Conservation (phyloP, 805 yeast species). For the Starmerella stigmatis region DNA sequence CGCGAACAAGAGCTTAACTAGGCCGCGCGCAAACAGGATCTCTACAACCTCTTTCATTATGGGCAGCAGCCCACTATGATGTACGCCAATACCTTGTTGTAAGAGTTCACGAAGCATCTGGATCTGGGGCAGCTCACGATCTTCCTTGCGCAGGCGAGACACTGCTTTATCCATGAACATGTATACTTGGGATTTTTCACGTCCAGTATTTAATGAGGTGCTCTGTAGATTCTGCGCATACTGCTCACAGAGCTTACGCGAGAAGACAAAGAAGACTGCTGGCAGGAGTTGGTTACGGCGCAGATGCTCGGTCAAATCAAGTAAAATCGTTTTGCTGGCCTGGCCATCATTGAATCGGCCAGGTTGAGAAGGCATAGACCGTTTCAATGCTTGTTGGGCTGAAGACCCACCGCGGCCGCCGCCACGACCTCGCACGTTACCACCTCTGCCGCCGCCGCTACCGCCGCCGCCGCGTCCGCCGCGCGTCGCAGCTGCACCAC, state of each 20-base stretch:
- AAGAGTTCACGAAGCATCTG: constrained; percentile 69
- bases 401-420: constrained; percentile 32
- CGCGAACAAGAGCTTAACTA: constrained; percentile 85
- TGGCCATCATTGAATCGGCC: constrained; percentile 44
- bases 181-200: constrained; percentile 81
- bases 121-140: constrained; percentile 87
- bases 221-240: constrained; percentile 70
- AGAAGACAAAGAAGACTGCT: constrained; percentile 85
- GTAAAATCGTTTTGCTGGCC: constrained; percentile 74
- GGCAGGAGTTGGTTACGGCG: constrained; percentile 66
- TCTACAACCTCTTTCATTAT: constrained; percentile 90
- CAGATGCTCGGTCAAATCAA: constrained; percentile 58
- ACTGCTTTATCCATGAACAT: constrained; percentile 89
- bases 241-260: constrained; percentile 87
- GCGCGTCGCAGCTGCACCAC: not conserved
- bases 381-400: constrained; percentile 25
- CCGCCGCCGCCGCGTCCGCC: constrained; percentile 33
- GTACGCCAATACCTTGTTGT: constrained; percentile 88
- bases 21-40: constrained; percentile 73
- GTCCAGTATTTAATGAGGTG: constrained; percentile 69
- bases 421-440: constrained; percentile 25
- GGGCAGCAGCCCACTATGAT: constrained; percentile 88
- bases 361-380: constrained; percentile 26
- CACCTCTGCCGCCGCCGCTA: constrained; percentile 29
- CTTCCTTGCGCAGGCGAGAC: constrained; percentile 78